Evolutionary conservation across 345 rosid genomes (phyloP).

Genomic region (Eucalyptus coolabah): DNA sequence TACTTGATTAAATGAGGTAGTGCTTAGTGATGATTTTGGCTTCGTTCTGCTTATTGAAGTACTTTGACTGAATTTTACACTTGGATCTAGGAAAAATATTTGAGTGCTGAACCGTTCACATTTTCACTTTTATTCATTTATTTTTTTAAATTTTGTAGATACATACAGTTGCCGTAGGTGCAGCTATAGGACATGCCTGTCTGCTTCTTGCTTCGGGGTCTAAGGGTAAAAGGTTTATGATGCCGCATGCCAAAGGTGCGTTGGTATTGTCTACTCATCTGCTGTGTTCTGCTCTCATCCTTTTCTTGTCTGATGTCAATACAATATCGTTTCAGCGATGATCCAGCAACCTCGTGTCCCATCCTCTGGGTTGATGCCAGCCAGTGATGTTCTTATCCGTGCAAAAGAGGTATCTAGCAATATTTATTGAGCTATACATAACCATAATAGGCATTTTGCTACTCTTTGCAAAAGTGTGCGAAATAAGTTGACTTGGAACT

Average conservation of each 20-base stretch:
- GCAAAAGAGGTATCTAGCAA: slow-evolving; percentile 62
- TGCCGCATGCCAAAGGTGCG: slow-evolving; percentile 86
- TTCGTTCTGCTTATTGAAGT: not conserved
- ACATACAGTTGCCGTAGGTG: slow-evolving; percentile 68
- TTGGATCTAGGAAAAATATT: not conserved
- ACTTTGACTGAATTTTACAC: not conserved
- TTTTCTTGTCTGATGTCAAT: not conserved
- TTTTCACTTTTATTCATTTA: not conserved
- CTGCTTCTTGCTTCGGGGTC: slow-evolving; percentile 78
- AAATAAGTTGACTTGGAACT: not conserved
- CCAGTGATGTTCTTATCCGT: slow-evolving; percentile 73
- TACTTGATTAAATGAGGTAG: not conserved
- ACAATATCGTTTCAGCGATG: slow-evolving; percentile 41
- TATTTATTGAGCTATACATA: not conserved
- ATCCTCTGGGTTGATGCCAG: slow-evolving; percentile 78
- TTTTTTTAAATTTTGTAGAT: slow-evolving; percentile 15
- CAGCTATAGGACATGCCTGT: slow-evolving; percentile 79
- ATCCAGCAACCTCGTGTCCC: slow-evolving; percentile 85
- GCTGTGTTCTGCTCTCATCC: not conserved
- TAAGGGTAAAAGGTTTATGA: slow-evolving; percentile 76
- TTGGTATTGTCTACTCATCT: not conserved
- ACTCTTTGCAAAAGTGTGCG: not conserved
- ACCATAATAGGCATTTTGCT: not conserved
- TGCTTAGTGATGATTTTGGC: not conserved
- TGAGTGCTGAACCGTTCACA: not conserved